A percentile compares a stretch with the other conserved stretches of the same genome.
phyloP scores from a whole-genome alignment of 495 filamentous ascomycete species.

The Aspergillus leporis region DNA sequence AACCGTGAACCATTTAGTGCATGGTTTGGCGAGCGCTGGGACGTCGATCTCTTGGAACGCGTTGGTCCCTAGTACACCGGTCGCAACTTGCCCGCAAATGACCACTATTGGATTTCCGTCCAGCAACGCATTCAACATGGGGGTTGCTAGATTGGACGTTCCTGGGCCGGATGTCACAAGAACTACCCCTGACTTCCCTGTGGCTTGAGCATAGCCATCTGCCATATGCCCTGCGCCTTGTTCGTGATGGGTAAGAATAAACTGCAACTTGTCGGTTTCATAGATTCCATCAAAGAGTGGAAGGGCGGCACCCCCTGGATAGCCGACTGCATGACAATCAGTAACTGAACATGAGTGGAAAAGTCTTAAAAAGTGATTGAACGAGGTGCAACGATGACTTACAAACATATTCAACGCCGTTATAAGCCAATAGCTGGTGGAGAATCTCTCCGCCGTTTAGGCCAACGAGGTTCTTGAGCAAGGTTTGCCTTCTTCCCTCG shows the following conservation, averaged over 20 bases:
- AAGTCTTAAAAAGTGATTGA: too few relatives aligned
- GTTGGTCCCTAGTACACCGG: slow-evolving; percentile 56
- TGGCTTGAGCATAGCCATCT: slow-evolving; percentile 64
- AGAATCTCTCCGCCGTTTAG: slow-evolving; percentile 7
- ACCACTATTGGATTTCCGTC: slow-evolving; percentile 66
- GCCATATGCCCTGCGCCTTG: slow-evolving; percentile 69
- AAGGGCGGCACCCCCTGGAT: slow-evolving; percentile 4
- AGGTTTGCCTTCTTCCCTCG: neutral
- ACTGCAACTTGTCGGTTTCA: slow-evolving; percentile 44
- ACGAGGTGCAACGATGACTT: too few relatives aligned
- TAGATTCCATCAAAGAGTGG: slow-evolving; percentile 8
- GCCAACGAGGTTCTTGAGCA: neutral
- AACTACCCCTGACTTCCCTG: slow-evolving; percentile 62
- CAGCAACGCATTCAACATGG: slow-evolving; percentile 63
- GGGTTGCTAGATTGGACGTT: slow-evolving; percentile 62
- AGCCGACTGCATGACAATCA: neutral
- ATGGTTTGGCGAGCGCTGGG: slow-evolving; percentile 59
- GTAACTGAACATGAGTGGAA: too few relatives aligned
- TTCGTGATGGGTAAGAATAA: slow-evolving; percentile 63
- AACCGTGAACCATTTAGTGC: slow-evolving; percentile 68
- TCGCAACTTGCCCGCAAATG: slow-evolving; percentile 60
- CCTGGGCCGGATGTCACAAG: slow-evolving; percentile 65
- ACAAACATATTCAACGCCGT: slow-evolving; percentile 9
- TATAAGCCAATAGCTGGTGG: neutral
- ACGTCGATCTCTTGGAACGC: slow-evolving; percentile 67